Base-by-base conservation (phyloP, 768 basidiomycete species). In the Phaeotremella skinneri region DNA sequence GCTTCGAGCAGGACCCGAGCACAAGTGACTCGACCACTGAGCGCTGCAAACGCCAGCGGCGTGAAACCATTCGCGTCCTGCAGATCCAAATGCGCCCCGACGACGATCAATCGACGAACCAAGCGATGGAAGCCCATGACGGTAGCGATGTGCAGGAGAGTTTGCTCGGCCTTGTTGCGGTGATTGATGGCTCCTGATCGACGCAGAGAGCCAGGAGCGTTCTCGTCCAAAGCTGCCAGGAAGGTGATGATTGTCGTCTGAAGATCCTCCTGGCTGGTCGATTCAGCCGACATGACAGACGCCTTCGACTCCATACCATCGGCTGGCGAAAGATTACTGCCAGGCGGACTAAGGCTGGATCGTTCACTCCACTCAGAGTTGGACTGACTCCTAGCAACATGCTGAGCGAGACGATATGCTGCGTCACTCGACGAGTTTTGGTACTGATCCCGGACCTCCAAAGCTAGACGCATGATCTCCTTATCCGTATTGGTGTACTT, bases 41-140 rank as follows among this genome's bases (percentile, higher is more conserved):
- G 77, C 0, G 85, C 87, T 17, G 92, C 89, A 68, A 93, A 88
- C 77, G 93, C 89, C 31, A 97, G 78, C 0, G 96, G 85, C 0
- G 93, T 98, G 73, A 83, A 90, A 14, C 94, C 94, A 75, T 91
- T 94, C 49, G 83, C 81, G 76, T 99, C 96, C 49, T 90, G 85
- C 14, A 82, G 82, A 72, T 98, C 91, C 53, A 92, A 64, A 71
- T 92, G 90, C 34, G 87, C 85, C 5, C 82, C 84, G 54, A 83
- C 87, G 3, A 80, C 77, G 56, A 94, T 78, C 56, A 99, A 81
- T 78, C 89, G 90, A 45, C 79, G 70, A 17, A 86, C 82, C 30
- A 98, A 82, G 4, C 83, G 79, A 7, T 83, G 78, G 75, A 90
- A 89, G 29, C 86, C 86, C 56, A 92, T 83, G 71, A 90, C 85